Percentiles rank a stretch among this genome's conserved stretches.
Conservation (phyloP, 257 asterid genomes). For the Anisodus acutangulus region DNA sequence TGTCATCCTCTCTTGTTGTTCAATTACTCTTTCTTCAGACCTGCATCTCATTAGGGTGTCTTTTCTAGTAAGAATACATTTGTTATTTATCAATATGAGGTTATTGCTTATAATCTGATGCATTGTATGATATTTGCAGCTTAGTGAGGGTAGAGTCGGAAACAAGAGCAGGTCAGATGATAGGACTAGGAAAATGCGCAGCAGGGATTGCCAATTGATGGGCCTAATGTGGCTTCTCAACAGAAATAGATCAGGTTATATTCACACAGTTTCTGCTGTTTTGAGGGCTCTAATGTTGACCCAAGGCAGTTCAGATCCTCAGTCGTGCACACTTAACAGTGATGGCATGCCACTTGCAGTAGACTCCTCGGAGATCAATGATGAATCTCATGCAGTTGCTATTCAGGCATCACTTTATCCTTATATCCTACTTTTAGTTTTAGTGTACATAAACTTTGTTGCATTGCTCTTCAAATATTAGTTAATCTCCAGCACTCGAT, state of each 20-base stretch:
- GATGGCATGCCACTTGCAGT: conserved; percentile 96
- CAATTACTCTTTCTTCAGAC: not conserved
- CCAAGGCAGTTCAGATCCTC: conserved; percentile 50
- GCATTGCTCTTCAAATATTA: conserved; percentile 35
- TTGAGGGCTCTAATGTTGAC: conserved; percentile 79
- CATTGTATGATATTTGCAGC: conserved; percentile 48
- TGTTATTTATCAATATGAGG: not conserved
- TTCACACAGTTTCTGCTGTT: conserved; percentile 82
- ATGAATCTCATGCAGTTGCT: conserved; percentile 55
- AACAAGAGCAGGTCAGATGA: conserved; percentile 48
- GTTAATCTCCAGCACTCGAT: conserved; percentile 37
- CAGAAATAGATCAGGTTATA: conserved; percentile 70
- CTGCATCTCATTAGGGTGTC: not conserved
- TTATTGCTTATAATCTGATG: not conserved
- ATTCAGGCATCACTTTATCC: conserved; percentile 37
- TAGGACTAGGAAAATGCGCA: conserved; percentile 66
- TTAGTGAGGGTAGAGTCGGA: conserved; percentile 50
- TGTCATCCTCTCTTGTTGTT: not conserved
- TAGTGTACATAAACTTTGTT: conserved; percentile 40
- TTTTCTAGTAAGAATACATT: not conserved
- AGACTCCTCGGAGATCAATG: conserved; percentile 74
- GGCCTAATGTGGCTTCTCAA: conserved; percentile 92
- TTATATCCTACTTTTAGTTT: conserved; percentile 42
- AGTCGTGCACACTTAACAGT: conserved; percentile 68
- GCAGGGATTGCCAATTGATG: conserved; percentile 80